Percentiles rank a stretch among this genome's conserved stretches.
Evolutionary conservation across 2,329 filamentous ascomycete species (phyloP).

Genomic region (Thelonectria rubi): DNA sequence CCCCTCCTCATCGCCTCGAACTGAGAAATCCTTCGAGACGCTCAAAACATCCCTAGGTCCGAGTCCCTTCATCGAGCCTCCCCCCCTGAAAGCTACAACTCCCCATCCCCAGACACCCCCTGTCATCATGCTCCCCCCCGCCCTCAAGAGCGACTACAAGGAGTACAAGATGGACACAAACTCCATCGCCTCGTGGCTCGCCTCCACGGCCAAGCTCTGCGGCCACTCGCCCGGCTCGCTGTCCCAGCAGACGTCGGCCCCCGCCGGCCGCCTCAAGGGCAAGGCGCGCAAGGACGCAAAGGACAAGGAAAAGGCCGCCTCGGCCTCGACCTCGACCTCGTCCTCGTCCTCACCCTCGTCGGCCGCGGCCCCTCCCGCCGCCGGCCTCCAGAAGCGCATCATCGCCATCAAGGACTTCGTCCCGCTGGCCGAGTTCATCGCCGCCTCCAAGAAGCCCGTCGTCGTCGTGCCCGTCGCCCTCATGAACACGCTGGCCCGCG

Average conservation of each 20-base stretch:
- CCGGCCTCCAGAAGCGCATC: conserved; percentile 41
- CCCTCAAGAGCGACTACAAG: conserved; percentile 46
- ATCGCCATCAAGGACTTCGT: conserved; percentile 51
- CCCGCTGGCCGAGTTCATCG: conserved; percentile 50
- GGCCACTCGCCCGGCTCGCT: conserved; percentile 44
- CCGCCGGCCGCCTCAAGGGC: background rate
- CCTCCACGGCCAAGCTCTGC: conserved; percentile 48
- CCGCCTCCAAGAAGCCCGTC: conserved; percentile 25
- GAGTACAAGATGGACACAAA: conserved; percentile 54
- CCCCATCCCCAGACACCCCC: background rate
- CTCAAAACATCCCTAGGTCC: too few relatives aligned
- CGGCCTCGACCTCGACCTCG: background rate
- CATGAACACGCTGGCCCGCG: conserved; percentile 44
- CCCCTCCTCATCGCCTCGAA: too few relatives aligned
- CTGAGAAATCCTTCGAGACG: too few relatives aligned
- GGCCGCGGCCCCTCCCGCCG: background rate
- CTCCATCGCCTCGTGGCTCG: conserved; percentile 53
- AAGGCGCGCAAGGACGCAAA: conserved; percentile 37
- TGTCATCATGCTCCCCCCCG: conserved; percentile 33
- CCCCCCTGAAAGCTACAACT: too few relatives aligned
- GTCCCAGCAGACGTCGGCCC: background rate
- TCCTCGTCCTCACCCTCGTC: too few relatives aligned
- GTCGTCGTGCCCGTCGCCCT: conserved; percentile 45
- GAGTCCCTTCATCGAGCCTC: too few relatives aligned
- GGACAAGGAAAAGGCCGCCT: conserved; percentile 39